Evolutionary conservation across 169 alveolate genomes (phyloP).

Genomic region (Plasmodium billcollinsi): DNA sequence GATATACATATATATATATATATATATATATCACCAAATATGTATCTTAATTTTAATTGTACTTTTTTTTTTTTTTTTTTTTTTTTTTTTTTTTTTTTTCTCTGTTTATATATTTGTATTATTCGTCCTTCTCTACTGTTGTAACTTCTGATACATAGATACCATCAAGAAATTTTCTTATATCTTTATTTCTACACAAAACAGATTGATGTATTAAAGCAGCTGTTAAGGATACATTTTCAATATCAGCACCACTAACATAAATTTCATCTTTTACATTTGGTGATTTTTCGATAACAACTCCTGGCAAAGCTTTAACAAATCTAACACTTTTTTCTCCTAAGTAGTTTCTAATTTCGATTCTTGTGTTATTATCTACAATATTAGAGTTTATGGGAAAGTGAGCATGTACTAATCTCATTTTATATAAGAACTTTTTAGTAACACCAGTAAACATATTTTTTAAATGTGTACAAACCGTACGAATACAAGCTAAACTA

Average conservation of each 20-base stretch:
- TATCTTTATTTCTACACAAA: slow-evolving; percentile 98
- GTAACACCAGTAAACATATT: slow-evolving; percentile 99
- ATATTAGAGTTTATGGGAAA: slow-evolving; percentile 98
- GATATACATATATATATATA: not conserved
- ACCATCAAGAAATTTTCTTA: slow-evolving; percentile 99
- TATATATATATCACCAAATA: not conserved
- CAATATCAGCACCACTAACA: slow-evolving; percentile 97
- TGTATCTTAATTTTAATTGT: too few relatives aligned
- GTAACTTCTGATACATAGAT: slow-evolving; percentile 98
- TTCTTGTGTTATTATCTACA: slow-evolving; percentile 94
- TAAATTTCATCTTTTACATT: slow-evolving; percentile 97
- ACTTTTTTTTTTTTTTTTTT: too few relatives aligned
- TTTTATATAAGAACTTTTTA: slow-evolving; percentile 96
- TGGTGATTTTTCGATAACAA: slow-evolving; percentile 93
- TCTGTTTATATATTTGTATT: slow-evolving; percentile 7
- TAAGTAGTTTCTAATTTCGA: slow-evolving; percentile 98
- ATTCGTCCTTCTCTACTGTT: slow-evolving; percentile 91
- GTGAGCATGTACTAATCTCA: slow-evolving; percentile 99
- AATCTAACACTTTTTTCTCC: slow-evolving; percentile 98
- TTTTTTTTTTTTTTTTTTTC: too few relatives aligned
- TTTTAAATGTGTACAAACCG: slow-evolving; percentile 96
- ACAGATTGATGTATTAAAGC: slow-evolving; percentile 98
- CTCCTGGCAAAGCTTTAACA: slow-evolving; percentile 95
- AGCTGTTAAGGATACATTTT: slow-evolving; percentile 97
- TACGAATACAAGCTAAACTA: slow-evolving; percentile 95